Conservation (phyloP, 352 stramenopile genomes). For the Globisporangium takayamanum region DNA sequence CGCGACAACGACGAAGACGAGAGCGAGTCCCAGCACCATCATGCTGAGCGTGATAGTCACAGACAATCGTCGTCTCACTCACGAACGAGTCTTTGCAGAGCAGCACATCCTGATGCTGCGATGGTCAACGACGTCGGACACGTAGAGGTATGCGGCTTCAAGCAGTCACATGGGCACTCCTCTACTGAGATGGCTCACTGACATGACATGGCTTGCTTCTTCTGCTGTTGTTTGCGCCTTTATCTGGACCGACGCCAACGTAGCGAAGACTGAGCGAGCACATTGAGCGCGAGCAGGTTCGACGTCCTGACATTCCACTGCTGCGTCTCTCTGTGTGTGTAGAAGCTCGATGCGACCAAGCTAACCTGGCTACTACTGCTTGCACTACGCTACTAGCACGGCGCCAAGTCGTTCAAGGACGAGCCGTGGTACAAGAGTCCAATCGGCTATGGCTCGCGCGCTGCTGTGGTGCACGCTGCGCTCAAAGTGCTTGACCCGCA, state of each 20-base stretch:
- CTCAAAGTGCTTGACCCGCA: slow-evolving; percentile 32
- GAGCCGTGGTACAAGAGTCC: slow-evolving; percentile 50
- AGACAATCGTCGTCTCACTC: too few species aligned
- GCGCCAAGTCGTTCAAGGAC: slow-evolving; percentile 53
- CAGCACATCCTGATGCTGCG: too few species aligned
- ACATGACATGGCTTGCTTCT: too few species aligned
- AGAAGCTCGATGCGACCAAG: neutral
- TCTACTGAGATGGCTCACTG: too few species aligned
- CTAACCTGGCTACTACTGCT: neutral
- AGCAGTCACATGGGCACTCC: too few species aligned
- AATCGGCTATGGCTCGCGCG: slow-evolving; percentile 36
- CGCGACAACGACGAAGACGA: neutral
- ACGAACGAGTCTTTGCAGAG: too few species aligned
- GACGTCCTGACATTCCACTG: neutral
- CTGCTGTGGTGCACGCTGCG: slow-evolving; percentile 35
- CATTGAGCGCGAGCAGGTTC: slow-evolving; percentile 13
- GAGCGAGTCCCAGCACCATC: neutral
- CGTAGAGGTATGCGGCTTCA: too few species aligned
- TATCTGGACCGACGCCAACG: slow-evolving; percentile 1
- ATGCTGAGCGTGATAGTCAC: too few species aligned
- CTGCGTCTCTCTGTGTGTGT: neutral
- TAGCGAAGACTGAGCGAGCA: slow-evolving; percentile 1
- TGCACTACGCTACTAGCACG: slow-evolving; percentile 7
- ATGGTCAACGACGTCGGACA: too few species aligned
- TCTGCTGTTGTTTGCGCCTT: neutral